Evolutionary conservation across 176 grass and related monocot genomes (phyloP).

Genomic region (Phyllostachys edulis): DNA sequence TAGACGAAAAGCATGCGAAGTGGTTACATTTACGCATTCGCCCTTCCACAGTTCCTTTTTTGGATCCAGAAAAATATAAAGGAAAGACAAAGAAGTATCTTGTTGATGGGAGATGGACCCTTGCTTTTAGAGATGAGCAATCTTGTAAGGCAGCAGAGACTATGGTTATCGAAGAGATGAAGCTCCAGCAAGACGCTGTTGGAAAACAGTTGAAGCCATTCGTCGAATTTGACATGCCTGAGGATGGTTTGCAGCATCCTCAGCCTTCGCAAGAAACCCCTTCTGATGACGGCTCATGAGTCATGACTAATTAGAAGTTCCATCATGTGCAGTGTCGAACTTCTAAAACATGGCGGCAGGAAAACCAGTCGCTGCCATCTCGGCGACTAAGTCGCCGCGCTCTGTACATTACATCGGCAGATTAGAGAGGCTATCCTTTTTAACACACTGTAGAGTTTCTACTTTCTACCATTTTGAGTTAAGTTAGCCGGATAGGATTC

Average conservation of each 20-base stretch:
- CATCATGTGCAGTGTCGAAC: conserved; percentile 23
- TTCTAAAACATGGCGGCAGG: not conserved
- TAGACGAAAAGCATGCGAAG: conserved; percentile 73
- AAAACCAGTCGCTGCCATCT: conserved; percentile 19
- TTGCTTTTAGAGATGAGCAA: conserved; percentile 83
- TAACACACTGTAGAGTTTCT: conserved; percentile 60
- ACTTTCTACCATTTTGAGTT: conserved; percentile 41
- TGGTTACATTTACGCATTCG: conserved; percentile 96
- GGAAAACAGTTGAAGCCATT: conserved; percentile 57
- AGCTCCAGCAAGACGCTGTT: conserved; percentile 54
- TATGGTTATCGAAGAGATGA: conserved; percentile 74
- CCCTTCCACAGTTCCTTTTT: conserved; percentile 70
- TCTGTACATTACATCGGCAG: conserved; percentile 48
- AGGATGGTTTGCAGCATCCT: conserved; percentile 41
- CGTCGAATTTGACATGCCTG: conserved; percentile 53
- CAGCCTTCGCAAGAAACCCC: conserved; percentile 15
- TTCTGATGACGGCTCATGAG: conserved; percentile 40
- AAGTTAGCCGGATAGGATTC: conserved; percentile 58
- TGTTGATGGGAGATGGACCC: conserved; percentile 95
- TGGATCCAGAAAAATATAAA: conserved; percentile 72
- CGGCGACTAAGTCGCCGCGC: not conserved
- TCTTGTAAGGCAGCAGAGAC: conserved; percentile 62
- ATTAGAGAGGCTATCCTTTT: conserved; percentile 31
- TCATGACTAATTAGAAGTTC: conserved; percentile 1
- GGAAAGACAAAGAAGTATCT: conserved; percentile 64